Base-by-base conservation (phyloP, 306 rosid genomes). In the Corylus americana region DNA sequence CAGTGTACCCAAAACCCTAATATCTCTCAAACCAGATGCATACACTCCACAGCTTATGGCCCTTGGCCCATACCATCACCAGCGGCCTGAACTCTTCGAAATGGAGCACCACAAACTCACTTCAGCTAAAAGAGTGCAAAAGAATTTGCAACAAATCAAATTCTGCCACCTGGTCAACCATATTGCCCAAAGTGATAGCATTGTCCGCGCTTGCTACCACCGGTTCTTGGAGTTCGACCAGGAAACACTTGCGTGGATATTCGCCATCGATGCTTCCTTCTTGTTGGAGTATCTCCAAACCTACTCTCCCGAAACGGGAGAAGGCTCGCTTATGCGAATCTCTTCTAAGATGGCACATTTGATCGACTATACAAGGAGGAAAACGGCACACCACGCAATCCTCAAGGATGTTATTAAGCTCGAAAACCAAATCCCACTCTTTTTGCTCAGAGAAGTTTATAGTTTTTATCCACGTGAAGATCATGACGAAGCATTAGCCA, bases 31-130 rank as follows among this genome's bases (percentile, higher is more conserved):
- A 44, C 71, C 71, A 44, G 71, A 75, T 25, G 70, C 57, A 1
- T 75, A 75, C 70, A 27, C 39, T 6, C 78, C 78, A 59, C 71
- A 75, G 29, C 57, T 58, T 2, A 5, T 59, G 2, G 55, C 78
- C 2, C 14, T 75, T 45, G 78, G 78, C 22, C 78, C 79, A 2
- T 75, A 59, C 71, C 71, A 75, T 29, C 79, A 75, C 71, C 71
- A 25, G 4, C 20, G 79, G 57, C 79, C 48, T 7, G 79, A 62
- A 29, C 71, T 62, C 11, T 4, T 45, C 7, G 79, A 75, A 27
- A 75, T 59, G 79, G 71, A 75, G 22, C 57, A 44, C 27, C 17
- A 45, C 47, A 75, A 75, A 7, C 71, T 75, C 18, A 25, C 13
- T 47, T 22, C 71, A 14, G 79, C 71, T 5, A 75, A 44, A 11